phyloP scores from a whole-genome alignment of 257 asterid genomes.

The Penstemon eatonii region DNA sequence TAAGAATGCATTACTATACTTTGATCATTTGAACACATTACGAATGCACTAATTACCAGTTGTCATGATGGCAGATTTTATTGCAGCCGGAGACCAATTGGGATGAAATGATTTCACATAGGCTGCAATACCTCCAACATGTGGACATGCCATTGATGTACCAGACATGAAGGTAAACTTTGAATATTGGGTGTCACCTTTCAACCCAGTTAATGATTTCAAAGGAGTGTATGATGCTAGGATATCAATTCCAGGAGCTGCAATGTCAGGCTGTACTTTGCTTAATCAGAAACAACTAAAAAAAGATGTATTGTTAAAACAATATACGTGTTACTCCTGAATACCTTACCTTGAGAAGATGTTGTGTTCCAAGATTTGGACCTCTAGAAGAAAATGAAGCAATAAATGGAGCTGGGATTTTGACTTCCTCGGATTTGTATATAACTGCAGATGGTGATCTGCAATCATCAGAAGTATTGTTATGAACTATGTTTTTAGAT shows the following conservation, averaged over 20 bases:
- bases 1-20: no score
- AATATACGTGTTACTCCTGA: background rate
- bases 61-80: constrained; percentile 86
- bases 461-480: constrained; percentile 29
- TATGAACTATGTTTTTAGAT: background rate
- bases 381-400: constrained; percentile 93
- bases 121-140: constrained; percentile 76
- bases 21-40: background rate
- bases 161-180: constrained; percentile 88
- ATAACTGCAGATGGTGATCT: constrained; percentile 76
- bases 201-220: constrained; percentile 66
- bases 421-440: constrained; percentile 58
- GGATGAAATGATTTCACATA: constrained; percentile 85
- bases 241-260: constrained; percentile 93
- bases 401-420: constrained; percentile 64
- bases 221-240: constrained; percentile 78
- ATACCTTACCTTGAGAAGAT: constrained; percentile 62
- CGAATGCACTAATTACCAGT: constrained; percentile 47
- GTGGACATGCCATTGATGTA: constrained; percentile 98
- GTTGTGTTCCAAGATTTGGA: constrained; percentile 65
- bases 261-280: constrained; percentile 72
- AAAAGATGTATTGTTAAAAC: background rate
- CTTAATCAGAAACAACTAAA: constrained; percentile 15
- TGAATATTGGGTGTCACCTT: constrained; percentile 66
- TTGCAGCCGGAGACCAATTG: constrained; percentile 83